Base-by-base conservation (phyloP, 2,329 filamentous ascomycete species). In the Colletotrichum costaricense region DNA sequence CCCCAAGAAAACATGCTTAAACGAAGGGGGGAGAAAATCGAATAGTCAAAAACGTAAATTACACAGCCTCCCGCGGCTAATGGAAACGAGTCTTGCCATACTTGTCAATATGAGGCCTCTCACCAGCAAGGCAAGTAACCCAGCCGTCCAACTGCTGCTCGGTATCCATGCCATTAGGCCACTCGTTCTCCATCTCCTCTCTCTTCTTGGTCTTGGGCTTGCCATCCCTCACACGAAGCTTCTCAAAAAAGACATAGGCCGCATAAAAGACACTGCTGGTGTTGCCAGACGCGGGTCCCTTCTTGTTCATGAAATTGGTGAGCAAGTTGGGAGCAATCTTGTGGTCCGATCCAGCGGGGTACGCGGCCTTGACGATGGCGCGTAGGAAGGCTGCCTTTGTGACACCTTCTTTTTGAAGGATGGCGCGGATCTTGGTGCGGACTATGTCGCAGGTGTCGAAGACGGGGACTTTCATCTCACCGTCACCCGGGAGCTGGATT, bases 221-320 rank as follows among this genome's bases (percentile, higher is more conserved):
- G 0, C 82, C 80, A 65, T 88, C 82, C 76, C 84, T 84, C 67
- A 91, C 79, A 19, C 89, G 81, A 75, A 87, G 74, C 82, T 91
- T 91, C 81, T 92, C 89, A 76, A 91, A 91, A 78, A 86, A 90
- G 24, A 89, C 84, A 76, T 91, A 91, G 0, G 82, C 84, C 3
- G 84, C 85, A 75, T 91, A 91, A 76, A 86, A 91, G 1, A 87
- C 81, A 9, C 76, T 75, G 65, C 81, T 87, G 3, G 84, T 86
- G 66, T 88, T 88, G 5, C 89, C 89, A 2, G 82, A 81, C 11
- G 80, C 81, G 0, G 84, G 70, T 0, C 88, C 89, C 68, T 85
- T 87, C 76, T 88, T 87, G 6, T 77, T 78, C 63, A 89, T 82
- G 76, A 91, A 91, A 52, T 83, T 81, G 38, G 81, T 82, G 22